Evolutionary conservation across 495 filamentous ascomycete genomes (phyloP), one percentile per base, ranked within the genome.

Genomic region (Aspergillus ellipticus): DNA sequence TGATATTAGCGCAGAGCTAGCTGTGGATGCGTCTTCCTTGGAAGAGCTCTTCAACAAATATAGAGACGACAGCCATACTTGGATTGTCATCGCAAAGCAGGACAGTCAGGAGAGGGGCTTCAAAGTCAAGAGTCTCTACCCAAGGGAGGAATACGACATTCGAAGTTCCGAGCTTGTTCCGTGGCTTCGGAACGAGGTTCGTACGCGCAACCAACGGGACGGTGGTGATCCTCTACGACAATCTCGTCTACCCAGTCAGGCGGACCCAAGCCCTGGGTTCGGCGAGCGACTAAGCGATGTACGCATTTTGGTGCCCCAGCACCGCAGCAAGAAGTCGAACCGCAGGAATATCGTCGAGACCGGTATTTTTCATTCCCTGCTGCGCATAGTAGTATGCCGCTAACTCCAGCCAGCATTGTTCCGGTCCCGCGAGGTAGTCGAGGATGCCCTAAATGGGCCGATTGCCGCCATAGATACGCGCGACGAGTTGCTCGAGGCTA

Each of bases 1-100:
- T 62, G 85, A 87, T 55, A 89, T 96, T 64, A 92, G 84, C 52
- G 90, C 95, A n/a, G 94, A 97, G 74, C 80, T 98, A 9, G 89
- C 92, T 17, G 77, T 85, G 3, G 88, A 92, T 58, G 78, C 85
- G n/a, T 83, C 84, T 4, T 78, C 74, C 1, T 77, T 85, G 0
- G 91, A 97, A 73, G 86, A 90, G 55, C 79, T 96, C 0, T 73
- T 88, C 24, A 63, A 72, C 19, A 77, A 79, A 45, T 86, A 89
- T 53, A 80, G 75, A 64, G 85, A 91, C 61, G 86, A 92, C 51
- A 85, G 85, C 16, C 88, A 96, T 66, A 87, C 82, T 52, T 97
- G 92, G 87, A 84, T 96, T 53, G 79, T 96, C 17, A 85, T 90
- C 56, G 83, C 93, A 57, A 93, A 95, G 64, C 88, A 91, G 64